Base-by-base conservation (phyloP, 2,329 filamentous ascomycete genomes). In the Monosporascus sp. region DNA sequence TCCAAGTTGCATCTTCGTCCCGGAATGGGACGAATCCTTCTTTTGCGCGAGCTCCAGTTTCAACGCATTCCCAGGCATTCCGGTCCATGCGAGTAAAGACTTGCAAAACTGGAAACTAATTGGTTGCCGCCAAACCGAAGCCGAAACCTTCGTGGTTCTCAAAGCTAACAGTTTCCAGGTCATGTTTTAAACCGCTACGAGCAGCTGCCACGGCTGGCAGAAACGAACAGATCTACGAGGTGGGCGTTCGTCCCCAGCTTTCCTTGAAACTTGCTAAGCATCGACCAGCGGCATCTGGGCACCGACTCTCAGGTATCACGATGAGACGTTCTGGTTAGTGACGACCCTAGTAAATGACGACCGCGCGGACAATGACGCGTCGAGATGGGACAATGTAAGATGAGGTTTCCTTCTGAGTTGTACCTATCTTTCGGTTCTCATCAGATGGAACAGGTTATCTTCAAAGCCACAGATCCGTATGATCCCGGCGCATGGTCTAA, bases 31-130 rank as follows among this genome's bases (percentile, higher is more conserved):
- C 37, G 58, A 68, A 24, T 73, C 70, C 0, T 75, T 72, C 58
- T 77, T 74, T 61, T 74, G 74, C 49, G 72, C 71, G 1, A 68
- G 68, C 2, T 75, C 73, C 1, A 72, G 68, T n/a, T 77, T 78
- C 60, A 64, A 71, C 49, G 66, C 68, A 2, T 76, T 74, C 46
- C 75, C 75, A 0, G 74, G 74, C 0, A 63, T 76, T 1, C 74
- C 74, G 1, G 64, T 78, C 22, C 71, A 77, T 52, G 70, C 70
- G 6, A 72, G 69, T 53, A 70, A 68, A 47, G 72, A 78, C 55
- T 59, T 78, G n/a, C 58, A 66, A 20, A 68, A 70, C 50, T 77
- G 73, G 72, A 66, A 65, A 41, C 57, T 66, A 9, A 59, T 65
- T 50, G 60, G 64, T 65, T 8, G 51, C 58, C 3, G 8, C 47